Evolutionary conservation across 768 basidiomycete species (phyloP), one percentile per base, ranked within the genome.

Genomic region (Mycena rosella): DNA sequence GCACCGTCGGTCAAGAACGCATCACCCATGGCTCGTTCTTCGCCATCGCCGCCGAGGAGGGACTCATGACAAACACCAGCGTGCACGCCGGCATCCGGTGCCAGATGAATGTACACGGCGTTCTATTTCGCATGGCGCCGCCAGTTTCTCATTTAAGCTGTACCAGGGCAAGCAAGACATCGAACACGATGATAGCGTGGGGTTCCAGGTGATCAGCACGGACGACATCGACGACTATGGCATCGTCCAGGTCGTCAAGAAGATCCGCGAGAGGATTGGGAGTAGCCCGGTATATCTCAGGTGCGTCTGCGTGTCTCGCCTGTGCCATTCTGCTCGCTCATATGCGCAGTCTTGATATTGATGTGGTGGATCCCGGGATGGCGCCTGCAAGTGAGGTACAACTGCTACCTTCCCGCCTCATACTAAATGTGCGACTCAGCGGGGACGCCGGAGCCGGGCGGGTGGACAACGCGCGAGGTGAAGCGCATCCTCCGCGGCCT

Each of bases 1-100:
- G 82, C 20, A 67, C 74, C 27, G 80, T 81, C 52, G 82, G 75
- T 40, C 86, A 84, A 75, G 86, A 83, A 45, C 84, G 77, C 60
- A 80, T 91, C 68, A 90, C 83, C 14, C 91, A 92, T 68, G 91
- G 91, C 32, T 86, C 87, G 10, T 92, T 90, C 81, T 93, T 93
- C 79, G 83, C 85, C 76, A 74, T 88, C 40, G 92, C 92, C 0
- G 81, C 80, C 9, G 83, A 88, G 70, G 89, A 91, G 65, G 85
- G 86, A 3, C 84, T 91, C 24, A 81, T 93, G 75, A 79, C 84
- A 52, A 87, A 88, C 68, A 83, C 84, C 9, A 89, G 88, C 64
- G 85, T 92, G 13, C 92, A 93, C 73, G 91, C 88, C 17, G 91
- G 91, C 10, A 88, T 93, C 71, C 83, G 91, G 29, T 65, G 63